Evolutionary conservation across 2,329 filamentous ascomycete species (phyloP), one percentile per base, ranked within the genome.

Genomic region (Sarocladium strictum): DNA sequence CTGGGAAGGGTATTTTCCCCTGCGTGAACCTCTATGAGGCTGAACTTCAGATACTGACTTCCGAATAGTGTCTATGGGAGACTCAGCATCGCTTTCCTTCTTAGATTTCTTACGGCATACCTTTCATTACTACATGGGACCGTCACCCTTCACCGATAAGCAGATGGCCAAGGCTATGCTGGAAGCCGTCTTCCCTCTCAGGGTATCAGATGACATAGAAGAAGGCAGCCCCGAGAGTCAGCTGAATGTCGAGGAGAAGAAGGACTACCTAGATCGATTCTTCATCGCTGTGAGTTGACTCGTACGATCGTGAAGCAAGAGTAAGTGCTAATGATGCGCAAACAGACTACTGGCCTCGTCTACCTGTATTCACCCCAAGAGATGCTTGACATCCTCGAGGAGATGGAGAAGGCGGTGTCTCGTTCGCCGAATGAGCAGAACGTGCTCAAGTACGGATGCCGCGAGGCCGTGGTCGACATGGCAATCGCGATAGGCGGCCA

Each of bases 401-500:
- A 47, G 3, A 27, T 17, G 12, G 43, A 47, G 23, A 4, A 64
- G 67, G 26, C 50, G 55, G 0, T 54, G 64, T 0, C 50, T 67
- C 21, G 49, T 54, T 1, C 56, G 53, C 37, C 9, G 27, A 2
- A 45, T 11, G 6, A 38, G 12, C 43, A 27, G 26, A 3, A 53
- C 29, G 10, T 19, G 10, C 2, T 19, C n/a, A n/a, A 26, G 45
- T 57, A 49, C 55, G 17, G 37, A 12, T n/a, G 23, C 27, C 7
- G 24, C 11, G 43, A 47, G 7, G 59, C 59, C 3, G 5, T 60
- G 1, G 6, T 60, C 2, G 71, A 78, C 54, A 69, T 79, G 24
- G 72, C 77, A 43, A 65, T 80, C 38, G 77, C 79, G 1, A 79
- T 81, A 19, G 79, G 79, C 2, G 76, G 75, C 0, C 79, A 81